Percentiles rank a stretch among this genome's conserved stretches.
These are phyloP conservation scores for Amanita pseudoporphyria DNA, from an alignment of 768 basidiomycete species.

Conservation along the genomic window DNA sequence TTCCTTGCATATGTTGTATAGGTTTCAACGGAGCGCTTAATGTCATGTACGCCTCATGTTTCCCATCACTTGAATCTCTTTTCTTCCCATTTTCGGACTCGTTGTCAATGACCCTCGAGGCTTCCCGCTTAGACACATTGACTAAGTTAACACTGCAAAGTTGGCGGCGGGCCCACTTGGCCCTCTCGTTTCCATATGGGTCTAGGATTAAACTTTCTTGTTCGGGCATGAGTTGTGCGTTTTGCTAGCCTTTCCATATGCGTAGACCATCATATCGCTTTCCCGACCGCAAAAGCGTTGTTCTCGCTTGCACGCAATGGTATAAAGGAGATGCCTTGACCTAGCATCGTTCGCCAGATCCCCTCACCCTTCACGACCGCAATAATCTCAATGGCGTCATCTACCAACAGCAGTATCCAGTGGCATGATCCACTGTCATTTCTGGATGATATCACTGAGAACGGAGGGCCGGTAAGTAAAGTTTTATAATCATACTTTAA, in stretches of 20 bases:
- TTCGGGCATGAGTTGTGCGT: too few species aligned
- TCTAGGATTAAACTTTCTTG: background rate
- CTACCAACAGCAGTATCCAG: background rate
- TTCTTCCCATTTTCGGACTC: too few species aligned
- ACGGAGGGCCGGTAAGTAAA: constrained; percentile 1
- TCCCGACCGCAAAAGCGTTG: too few species aligned
- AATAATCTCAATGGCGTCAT: background rate
- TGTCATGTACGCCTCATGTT: too few species aligned
- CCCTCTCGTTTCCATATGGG: background rate
- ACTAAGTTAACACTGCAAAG: too few species aligned
- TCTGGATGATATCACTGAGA: background rate
- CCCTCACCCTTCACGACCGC: background rate
- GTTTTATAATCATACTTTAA: background rate
- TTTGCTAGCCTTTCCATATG: too few species aligned
- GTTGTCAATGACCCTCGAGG: too few species aligned
- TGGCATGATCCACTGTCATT: background rate
- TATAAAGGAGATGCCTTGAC: background rate
- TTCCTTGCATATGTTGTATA: too few species aligned
- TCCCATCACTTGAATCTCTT: too few species aligned
- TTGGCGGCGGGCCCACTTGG: background rate
- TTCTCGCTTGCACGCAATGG: background rate
- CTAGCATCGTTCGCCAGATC: background rate
- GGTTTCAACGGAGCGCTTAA: too few species aligned
- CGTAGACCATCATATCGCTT: too few species aligned
- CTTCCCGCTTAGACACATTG: too few species aligned